Evolutionary conservation across 2,329 filamentous ascomycete genomes (phyloP).

Genomic region (Trichoderma atrobrunneum): DNA sequence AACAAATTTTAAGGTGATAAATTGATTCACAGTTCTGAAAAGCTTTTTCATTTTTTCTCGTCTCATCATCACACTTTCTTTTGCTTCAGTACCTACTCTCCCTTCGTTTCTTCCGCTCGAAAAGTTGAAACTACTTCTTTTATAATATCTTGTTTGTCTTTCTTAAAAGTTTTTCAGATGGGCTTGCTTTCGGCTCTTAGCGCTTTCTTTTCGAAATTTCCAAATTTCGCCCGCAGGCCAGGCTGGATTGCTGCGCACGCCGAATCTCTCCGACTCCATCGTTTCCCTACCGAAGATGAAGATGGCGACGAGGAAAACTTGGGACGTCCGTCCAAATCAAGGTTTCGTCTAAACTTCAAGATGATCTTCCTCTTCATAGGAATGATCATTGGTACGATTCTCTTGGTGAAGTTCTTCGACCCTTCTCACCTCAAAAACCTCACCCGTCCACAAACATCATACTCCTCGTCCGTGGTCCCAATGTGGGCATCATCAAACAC

Average conservation of each 20-base stretch:
- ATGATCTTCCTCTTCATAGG: not conserved
- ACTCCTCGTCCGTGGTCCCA: not conserved
- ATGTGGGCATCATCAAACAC: not conserved
- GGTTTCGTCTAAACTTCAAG: not conserved
- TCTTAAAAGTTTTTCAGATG: not conserved
- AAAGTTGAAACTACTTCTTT: not conserved
- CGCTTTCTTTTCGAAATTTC: not conserved
- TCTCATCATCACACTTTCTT: not conserved
- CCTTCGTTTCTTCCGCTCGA: not conserved
- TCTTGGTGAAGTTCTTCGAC: not conserved
- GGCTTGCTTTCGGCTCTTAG: not conserved
- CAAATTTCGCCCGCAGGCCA: not conserved
- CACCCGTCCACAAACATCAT: not conserved
- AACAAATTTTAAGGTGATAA: not conserved
- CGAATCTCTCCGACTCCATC: not conserved
- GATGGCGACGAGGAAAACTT: not conserved
- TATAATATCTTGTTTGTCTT: not conserved
- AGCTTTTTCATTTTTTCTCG: not conserved
- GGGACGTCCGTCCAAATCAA: not conserved
- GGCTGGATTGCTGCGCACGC: conserved; percentile 10
- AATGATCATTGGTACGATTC: not conserved
- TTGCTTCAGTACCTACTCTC: not conserved
- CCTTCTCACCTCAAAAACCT: not conserved
- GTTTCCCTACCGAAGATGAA: not conserved
- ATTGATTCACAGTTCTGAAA: not conserved